Percentiles rank a stretch among this genome's conserved stretches.
Evolutionary conservation across 148 eudicot species (phyloP).

Genomic region (Mesembryanthemum crystallinum): DNA sequence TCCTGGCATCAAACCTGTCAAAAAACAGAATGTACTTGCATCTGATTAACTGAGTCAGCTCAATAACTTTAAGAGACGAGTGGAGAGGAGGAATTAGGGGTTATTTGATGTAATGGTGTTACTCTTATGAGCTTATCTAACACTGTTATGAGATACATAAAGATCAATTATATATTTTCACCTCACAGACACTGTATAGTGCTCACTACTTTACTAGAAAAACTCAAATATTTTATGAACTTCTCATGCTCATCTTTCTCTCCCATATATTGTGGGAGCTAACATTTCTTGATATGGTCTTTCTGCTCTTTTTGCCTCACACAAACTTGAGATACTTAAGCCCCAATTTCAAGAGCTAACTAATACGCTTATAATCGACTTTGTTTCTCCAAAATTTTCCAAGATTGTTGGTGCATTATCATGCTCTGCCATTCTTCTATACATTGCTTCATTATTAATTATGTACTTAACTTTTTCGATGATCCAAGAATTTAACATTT

Average conservation of each 20-base stretch:
- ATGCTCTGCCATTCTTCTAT: too few relatives aligned
- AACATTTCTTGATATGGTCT: background rate
- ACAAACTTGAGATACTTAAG: background rate
- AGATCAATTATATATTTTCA: background rate
- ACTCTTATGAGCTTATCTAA: too few relatives aligned
- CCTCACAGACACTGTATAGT: background rate
- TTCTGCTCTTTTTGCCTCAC: background rate
- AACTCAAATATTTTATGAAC: background rate
- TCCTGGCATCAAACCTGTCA: slow-evolving; percentile 75
- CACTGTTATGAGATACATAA: too few relatives aligned
- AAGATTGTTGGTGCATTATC: too few relatives aligned
- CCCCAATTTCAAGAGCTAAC: background rate
- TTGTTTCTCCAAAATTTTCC: background rate
- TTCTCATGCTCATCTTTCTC: background rate
- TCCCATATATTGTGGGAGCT: background rate
- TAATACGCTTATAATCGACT: background rate
- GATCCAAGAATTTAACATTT: too few relatives aligned
- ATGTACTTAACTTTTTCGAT: too few relatives aligned
- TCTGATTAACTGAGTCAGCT: background rate
- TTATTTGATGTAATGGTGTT: too few relatives aligned
- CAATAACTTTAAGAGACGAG: background rate
- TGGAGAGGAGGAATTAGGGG: background rate
- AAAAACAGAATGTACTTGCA: slow-evolving; percentile 7
- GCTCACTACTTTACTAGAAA: background rate
- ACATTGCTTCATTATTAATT: too few relatives aligned